A percentile compares a stretch with the other conserved stretches of the same genome.
These are phyloP conservation scores for Penicillium samsonianum DNA, from an alignment of 495 filamentous ascomycete species.

Conservation along the genomic window DNA sequence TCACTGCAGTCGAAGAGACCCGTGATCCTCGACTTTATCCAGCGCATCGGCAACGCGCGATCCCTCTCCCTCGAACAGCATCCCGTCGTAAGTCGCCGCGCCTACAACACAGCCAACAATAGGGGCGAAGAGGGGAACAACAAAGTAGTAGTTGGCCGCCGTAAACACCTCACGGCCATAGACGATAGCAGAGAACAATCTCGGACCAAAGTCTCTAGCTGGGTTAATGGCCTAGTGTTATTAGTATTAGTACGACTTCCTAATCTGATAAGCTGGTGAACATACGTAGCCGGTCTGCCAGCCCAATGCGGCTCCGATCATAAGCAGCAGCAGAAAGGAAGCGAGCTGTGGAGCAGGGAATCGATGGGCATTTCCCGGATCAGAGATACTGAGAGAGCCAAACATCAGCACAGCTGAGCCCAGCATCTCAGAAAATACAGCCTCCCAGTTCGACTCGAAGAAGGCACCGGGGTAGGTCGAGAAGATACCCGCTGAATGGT, in stretches of 20 bases:
- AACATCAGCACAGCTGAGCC: constrained; percentile 40
- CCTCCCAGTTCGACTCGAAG: constrained; percentile 39
- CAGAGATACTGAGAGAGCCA: constrained; percentile 30
- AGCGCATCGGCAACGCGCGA: constrained; percentile 36
- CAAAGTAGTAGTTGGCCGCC: constrained; percentile 35
- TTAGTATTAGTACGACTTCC: constrained; percentile 16
- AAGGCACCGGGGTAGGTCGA: constrained; percentile 33
- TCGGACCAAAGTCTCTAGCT: constrained; percentile 37
- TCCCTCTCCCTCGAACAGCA: constrained; percentile 37
- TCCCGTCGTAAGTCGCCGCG: constrained; percentile 30
- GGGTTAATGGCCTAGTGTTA: constrained; percentile 36
- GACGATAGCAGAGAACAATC: constrained; percentile 38
- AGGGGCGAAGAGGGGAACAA: constrained; percentile 38
- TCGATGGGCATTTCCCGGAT: constrained; percentile 30
- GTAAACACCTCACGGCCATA: constrained; percentile 39
- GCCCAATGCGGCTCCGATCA: constrained; percentile 36
- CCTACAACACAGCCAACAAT: constrained; percentile 36
- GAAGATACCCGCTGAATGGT: constrained; percentile 41
- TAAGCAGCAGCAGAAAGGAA: constrained; percentile 34
- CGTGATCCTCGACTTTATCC: constrained; percentile 32
- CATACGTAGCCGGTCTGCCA: constrained; percentile 45
- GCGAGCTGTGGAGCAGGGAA: constrained; percentile 36
- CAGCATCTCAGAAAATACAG: constrained; percentile 35
- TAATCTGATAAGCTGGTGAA: not conserved
- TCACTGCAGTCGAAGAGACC: constrained; percentile 31